phyloP scores from a whole-genome alignment of 805 yeast genomes.

The Trichomonascus vanleenenianus region DNA sequence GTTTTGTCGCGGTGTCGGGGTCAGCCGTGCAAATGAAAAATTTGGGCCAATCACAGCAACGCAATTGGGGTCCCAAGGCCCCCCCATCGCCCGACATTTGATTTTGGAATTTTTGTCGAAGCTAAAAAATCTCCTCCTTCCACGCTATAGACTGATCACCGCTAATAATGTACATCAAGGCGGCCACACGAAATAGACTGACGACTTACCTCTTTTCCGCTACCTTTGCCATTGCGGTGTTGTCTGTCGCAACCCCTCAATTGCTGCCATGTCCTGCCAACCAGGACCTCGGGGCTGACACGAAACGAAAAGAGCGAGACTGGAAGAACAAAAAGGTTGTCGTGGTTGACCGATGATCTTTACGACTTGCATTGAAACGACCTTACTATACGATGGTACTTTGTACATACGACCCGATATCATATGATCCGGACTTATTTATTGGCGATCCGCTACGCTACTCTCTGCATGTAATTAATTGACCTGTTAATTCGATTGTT shows the following conservation, averaged over 20 bases:
- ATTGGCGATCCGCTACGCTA: too few species aligned
- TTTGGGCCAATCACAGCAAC: too few species aligned
- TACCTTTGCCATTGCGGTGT: conserved; percentile 66
- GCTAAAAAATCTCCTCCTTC: neutral
- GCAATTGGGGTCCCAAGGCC: too few species aligned
- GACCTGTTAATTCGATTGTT: too few species aligned
- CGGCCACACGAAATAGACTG: conserved; percentile 46
- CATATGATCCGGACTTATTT: too few species aligned
- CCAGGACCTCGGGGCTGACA: conserved; percentile 3
- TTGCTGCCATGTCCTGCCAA: conserved; percentile 29
- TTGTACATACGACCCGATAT: too few species aligned
- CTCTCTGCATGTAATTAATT: too few species aligned
- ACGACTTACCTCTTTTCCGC: conserved; percentile 64
- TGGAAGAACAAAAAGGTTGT: conserved; percentile 5
- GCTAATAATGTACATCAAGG: conserved; percentile 45
- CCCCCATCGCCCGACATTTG: too few species aligned
- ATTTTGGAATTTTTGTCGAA: neutral
- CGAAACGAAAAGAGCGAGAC: neutral
- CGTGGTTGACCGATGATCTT: neutral
- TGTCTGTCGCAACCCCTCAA: conserved; percentile 46
- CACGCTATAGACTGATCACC: neutral
- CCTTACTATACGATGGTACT: too few species aligned
- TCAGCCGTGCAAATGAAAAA: too few species aligned
- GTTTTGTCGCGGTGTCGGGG: too few species aligned
- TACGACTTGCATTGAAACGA: too few species aligned